A percentile compares a stretch with the other conserved stretches of the same genome.
Evolutionary conservation across 768 basidiomycete species (phyloP).

Genomic region (Kwoniella dendrophila): DNA sequence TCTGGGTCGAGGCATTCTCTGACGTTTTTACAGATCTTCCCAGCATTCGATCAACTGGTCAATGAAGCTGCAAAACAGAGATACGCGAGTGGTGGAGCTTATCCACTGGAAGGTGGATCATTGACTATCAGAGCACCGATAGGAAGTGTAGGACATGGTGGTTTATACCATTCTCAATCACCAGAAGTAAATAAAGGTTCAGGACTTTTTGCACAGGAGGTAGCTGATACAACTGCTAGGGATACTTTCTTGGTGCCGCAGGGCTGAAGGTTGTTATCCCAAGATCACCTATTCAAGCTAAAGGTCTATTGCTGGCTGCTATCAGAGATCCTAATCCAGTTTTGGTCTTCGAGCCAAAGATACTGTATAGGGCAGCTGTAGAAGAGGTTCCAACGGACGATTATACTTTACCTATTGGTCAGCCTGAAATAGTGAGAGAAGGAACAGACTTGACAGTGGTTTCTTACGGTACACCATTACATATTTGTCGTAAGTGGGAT

Average conservation of each 20-base stretch:
- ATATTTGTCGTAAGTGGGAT: conserved; percentile 64
- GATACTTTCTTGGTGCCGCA: conserved; percentile 86
- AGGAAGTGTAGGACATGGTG: conserved; percentile 90
- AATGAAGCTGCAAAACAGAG: conserved; percentile 94
- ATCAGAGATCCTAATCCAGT: conserved; percentile 93
- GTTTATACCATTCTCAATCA: conserved; percentile 90
- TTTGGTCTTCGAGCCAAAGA: conserved; percentile 93
- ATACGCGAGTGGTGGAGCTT: conserved; percentile 77
- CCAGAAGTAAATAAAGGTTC: conserved; percentile 67
- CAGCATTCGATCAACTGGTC: conserved; percentile 93
- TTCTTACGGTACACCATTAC: conserved; percentile 91
- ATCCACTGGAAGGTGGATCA: conserved; percentile 59
- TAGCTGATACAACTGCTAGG: conserved; percentile 18
- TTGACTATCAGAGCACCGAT: conserved; percentile 82
- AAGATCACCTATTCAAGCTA: conserved; percentile 92
- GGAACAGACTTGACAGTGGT: conserved; percentile 87
- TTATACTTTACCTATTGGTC: conserved; percentile 77
- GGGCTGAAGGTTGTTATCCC: conserved; percentile 96
- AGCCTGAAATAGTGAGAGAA: conserved; percentile 71
- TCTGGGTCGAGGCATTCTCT: too few species aligned
- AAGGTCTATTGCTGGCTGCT: conserved; percentile 80
- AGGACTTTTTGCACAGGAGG: not conserved
- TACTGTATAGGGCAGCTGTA: conserved; percentile 86
- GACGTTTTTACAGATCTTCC: conserved; percentile 78
- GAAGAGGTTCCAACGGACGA: conserved; percentile 92